A percentile compares a stretch with the other conserved stretches of the same genome.
Conservation (phyloP, 2,329 filamentous ascomycete species). For the Boeremia exigua region DNA sequence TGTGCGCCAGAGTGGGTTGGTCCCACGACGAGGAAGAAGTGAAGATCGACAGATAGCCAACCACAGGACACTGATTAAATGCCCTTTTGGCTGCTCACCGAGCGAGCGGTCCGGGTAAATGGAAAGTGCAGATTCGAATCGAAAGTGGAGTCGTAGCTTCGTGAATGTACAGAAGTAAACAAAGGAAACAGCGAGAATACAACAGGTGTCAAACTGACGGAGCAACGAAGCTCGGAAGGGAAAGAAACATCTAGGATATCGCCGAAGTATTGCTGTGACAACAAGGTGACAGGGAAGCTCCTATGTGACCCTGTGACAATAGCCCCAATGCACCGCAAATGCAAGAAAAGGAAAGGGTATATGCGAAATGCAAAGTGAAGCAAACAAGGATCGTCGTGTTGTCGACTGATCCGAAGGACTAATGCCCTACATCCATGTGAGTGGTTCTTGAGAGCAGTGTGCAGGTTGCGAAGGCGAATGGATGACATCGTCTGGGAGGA, state of each 20-base stretch:
- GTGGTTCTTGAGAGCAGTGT: background rate
- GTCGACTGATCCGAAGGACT: constrained; percentile 20
- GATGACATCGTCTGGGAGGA: constrained; percentile 4
- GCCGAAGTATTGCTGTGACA: constrained; percentile 28
- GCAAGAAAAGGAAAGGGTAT: constrained; percentile 34
- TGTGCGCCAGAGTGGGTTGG: constrained; percentile 18
- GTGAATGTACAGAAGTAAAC: constrained; percentile 19
- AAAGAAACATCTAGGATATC: constrained; percentile 42
- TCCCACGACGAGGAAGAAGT: constrained; percentile 12
- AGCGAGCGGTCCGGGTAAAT: constrained; percentile 19
- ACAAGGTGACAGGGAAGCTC: constrained; percentile 17
- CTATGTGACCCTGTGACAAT: constrained; percentile 20
- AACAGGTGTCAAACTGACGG: constrained; percentile 17
- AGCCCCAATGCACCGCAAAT: constrained; percentile 21
- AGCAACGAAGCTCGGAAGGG: constrained; percentile 33
- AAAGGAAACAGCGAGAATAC: constrained; percentile 22
- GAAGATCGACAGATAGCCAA: constrained; percentile 31
- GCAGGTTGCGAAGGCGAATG: background rate
- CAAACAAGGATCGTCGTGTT: constrained; percentile 8
- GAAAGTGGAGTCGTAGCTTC: constrained; percentile 29
- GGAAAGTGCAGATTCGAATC: constrained; percentile 20
- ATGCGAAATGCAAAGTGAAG: constrained; percentile 24
- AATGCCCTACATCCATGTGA: constrained; percentile 15
- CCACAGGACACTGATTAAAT: constrained; percentile 12
- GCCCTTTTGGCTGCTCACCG: constrained; percentile 4